Evolutionary conservation across 2,329 filamentous ascomycete genomes (phyloP), one percentile per base, ranked within the genome.

Genomic region (Colletotrichum truncatum): DNA sequence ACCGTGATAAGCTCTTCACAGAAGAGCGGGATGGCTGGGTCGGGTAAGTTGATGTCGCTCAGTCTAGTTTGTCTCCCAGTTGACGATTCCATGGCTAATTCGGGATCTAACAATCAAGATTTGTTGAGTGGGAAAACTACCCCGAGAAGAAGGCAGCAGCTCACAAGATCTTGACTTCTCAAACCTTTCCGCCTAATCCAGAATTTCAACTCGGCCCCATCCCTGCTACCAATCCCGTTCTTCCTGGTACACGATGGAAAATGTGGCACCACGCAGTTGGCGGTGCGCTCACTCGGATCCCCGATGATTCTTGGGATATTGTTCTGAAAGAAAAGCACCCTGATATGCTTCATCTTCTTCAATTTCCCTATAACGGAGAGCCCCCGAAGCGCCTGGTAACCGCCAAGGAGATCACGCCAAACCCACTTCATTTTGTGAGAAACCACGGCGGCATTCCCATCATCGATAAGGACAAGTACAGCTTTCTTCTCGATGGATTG

Each of bases 401-500:
- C 1, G 82, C 84, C 1, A 82, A 82, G 14, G 81, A 84, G 0
- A 82, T 92, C 38, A 93, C 91, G 0, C 79, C 83, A 0, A 93
- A 91, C 66, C 49, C 69, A 0, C 70, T 75, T 2, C 86, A 89
- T 68, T 93, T 91, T 68, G 87, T 93, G 1, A 82, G 91, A 7
- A 93, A 93, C 64, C 91, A 93, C 67, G 90, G 91, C 9, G 90
- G 90, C 0, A 87, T 93, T 16, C 91, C 91, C 0, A 78, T 85
- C 7, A 91, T 93, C 57, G 83, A 91, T 8, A 77, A 82, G 1
- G 80, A 85, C 0, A 78, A 83, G 3, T 90, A 79, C 70, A 82
- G 77, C 23, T 79, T 91, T 14, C 76, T 79, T 2, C 74, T 92
- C 5, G 86, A 88, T 61, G 89, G 89, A 0, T 78, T 91, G 0